Percentiles rank a stretch among this genome's conserved stretches.
Conservation (phyloP, 306 rosid species). For the Cucumis cinereus region DNA sequence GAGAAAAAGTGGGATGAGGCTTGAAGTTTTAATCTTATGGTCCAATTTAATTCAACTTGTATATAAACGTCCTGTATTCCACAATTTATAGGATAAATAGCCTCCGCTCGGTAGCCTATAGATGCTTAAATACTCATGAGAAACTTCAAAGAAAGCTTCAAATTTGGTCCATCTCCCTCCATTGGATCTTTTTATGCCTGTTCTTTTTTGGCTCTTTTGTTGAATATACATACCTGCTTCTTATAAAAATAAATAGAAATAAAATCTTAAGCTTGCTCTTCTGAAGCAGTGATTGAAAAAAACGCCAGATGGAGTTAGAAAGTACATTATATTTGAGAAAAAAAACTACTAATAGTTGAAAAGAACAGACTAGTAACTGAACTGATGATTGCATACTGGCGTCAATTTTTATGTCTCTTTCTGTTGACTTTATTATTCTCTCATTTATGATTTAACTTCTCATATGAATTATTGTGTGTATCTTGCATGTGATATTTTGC, state of each 20-base stretch:
- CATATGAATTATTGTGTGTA: not conserved
- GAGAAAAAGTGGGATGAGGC: not conserved
- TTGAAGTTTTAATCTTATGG: not conserved
- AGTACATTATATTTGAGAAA: not conserved
- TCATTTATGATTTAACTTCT: not conserved
- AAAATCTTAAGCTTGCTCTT: not conserved
- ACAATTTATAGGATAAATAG: not conserved
- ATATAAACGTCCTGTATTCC: not conserved
- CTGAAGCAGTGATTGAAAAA: not conserved
- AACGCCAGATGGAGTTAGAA: not conserved
- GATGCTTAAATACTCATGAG: too few species aligned
- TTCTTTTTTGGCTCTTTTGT: not conserved
- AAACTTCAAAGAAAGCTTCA: too few species aligned
- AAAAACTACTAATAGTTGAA: too few species aligned
- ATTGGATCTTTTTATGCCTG: not conserved
- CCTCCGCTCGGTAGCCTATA: not conserved
- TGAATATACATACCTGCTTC: not conserved
- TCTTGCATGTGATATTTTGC: not conserved
- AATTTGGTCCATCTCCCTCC: not conserved
- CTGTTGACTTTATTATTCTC: too few species aligned
- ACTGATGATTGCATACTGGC: not conserved
- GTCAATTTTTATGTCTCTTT: not conserved
- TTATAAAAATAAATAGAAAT: too few species aligned
- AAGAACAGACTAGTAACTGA: not conserved
- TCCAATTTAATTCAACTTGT: not conserved